A percentile compares a stretch with the other conserved stretches of the same genome.
These are phyloP conservation scores for Phylloporus sp. DNA, from an alignment of 768 basidiomycete species.

Conservation along the genomic window DNA sequence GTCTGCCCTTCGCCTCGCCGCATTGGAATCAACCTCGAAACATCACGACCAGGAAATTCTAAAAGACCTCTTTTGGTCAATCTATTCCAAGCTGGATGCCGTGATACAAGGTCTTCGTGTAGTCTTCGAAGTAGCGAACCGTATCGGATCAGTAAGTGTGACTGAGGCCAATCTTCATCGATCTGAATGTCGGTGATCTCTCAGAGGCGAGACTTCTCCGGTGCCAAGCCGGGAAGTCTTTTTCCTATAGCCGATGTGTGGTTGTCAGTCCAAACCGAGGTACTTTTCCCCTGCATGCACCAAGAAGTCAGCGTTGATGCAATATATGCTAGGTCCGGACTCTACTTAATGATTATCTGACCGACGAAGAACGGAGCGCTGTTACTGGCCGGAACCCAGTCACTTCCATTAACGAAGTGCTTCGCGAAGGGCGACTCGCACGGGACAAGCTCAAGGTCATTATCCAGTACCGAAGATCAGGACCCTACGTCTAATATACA, in stretches of 20 bases:
- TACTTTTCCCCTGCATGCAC: conserved; percentile 26
- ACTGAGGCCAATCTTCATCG: background rate
- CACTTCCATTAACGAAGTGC: conserved; percentile 88
- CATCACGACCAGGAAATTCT: conserved; percentile 80
- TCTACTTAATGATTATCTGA: conserved; percentile 82
- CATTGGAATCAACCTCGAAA: conserved; percentile 68
- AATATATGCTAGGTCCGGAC: conserved; percentile 59
- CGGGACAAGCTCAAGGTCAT: conserved; percentile 77
- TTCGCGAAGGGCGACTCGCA: conserved; percentile 74
- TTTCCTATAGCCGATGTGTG: conserved; percentile 87
- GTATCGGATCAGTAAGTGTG: conserved; percentile 80
- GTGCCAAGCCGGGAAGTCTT: conserved; percentile 66
- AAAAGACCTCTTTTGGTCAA: conserved; percentile 92
- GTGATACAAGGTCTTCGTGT: conserved; percentile 88
- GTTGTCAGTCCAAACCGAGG: conserved; percentile 86
- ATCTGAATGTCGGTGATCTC: background rate
- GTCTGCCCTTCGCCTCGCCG: conserved; percentile 59
- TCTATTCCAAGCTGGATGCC: conserved; percentile 93
- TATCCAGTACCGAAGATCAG: background rate
- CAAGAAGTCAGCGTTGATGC: conserved; percentile 4
- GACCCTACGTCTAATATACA: background rate
- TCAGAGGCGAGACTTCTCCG: conserved; percentile 79
- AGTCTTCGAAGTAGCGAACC: conserved; percentile 82
- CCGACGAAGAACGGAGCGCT: conserved; percentile 82
- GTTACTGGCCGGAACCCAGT: conserved; percentile 82